A percentile compares a stretch with the other conserved stretches of the same genome.
phyloP scores from a whole-genome alignment of 1,139 yeast species.

The Yamadazyma dendronema region DNA sequence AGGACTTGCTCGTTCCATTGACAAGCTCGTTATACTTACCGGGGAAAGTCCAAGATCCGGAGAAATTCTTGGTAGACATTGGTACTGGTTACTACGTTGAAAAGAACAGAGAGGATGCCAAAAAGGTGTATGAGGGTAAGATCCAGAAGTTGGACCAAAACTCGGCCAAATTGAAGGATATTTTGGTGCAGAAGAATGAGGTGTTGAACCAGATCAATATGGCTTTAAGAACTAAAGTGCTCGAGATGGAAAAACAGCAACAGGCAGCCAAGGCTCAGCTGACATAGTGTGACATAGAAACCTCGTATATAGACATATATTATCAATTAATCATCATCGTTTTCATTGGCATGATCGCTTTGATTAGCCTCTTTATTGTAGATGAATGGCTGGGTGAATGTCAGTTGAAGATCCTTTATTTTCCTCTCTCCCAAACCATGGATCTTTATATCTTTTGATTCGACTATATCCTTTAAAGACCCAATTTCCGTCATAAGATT shows the following conservation, averaged over 20 bases:
- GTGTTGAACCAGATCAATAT: conserved; percentile 51
- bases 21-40: conserved; percentile 89
- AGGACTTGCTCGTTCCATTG: conserved; percentile 75
- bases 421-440: conserved; percentile 61
- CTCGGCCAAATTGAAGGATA: conserved; percentile 67
- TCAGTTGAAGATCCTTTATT: conserved; percentile 39
- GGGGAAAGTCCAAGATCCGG: conserved; percentile 63
- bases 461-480: conserved; percentile 48
- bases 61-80: conserved; percentile 82
- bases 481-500: conserved; percentile 54
- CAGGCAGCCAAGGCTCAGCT: neutral
- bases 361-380: conserved; percentile 35
- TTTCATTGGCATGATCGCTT: conserved; percentile 1
- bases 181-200: conserved; percentile 65
- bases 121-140: conserved; percentile 70
- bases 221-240: conserved; percentile 46
- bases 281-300: too few species aligned
- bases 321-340: neutral
- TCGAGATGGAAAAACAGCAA: conserved; percentile 36
- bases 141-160: conserved; percentile 72
- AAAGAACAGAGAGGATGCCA: conserved; percentile 67
- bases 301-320: neutral
- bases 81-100: conserved; percentile 97
- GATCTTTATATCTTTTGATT: conserved; percentile 28
- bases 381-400: conserved; percentile 54